phyloP scores from a whole-genome alignment of 768 basidiomycete species.

The Piloderma croceum region DNA sequence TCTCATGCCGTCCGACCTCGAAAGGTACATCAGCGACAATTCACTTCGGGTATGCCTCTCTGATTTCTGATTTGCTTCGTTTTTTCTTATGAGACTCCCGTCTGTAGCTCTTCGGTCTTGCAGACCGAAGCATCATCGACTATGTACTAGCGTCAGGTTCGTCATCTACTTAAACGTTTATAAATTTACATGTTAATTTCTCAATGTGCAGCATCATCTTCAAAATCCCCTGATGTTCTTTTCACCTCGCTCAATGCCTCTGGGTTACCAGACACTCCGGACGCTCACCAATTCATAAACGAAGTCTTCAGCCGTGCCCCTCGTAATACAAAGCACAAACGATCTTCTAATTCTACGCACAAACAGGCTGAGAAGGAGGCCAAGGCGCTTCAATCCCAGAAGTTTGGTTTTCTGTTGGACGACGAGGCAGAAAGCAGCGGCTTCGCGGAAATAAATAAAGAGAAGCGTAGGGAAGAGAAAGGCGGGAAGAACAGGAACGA shows the following conservation, averaged over 20 bases:
- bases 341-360: constrained; percentile 35
- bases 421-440: constrained; percentile 51
- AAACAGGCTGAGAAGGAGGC: constrained; percentile 71
- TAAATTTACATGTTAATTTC: background rate
- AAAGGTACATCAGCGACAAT: constrained; percentile 76
- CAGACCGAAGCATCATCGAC: constrained; percentile 79
- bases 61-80: too few species aligned
- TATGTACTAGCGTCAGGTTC: constrained; percentile 83
- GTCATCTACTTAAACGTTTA: constrained; percentile 12
- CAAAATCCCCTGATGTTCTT: constrained; percentile 75
- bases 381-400: constrained; percentile 60
- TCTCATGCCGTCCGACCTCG: constrained; percentile 58
- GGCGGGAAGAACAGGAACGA: constrained; percentile 52
- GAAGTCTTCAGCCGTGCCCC: constrained; percentile 77
- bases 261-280: constrained; percentile 77
- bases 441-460: constrained; percentile 36
- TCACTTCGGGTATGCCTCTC: constrained; percentile 50
- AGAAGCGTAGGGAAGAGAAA: constrained; percentile 25
- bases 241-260: constrained; percentile 68
- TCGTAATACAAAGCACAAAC: constrained; percentile 70
- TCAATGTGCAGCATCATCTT: constrained; percentile 57
- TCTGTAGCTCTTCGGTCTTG: constrained; percentile 73
- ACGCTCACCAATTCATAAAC: constrained; percentile 72
- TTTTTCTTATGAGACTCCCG: too few species aligned
- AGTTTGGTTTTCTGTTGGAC: constrained; percentile 80